These are phyloP conservation scores for Malus asiatica DNA, from an alignment of 306 rosid genomes.

Conservation along the genomic window DNA sequence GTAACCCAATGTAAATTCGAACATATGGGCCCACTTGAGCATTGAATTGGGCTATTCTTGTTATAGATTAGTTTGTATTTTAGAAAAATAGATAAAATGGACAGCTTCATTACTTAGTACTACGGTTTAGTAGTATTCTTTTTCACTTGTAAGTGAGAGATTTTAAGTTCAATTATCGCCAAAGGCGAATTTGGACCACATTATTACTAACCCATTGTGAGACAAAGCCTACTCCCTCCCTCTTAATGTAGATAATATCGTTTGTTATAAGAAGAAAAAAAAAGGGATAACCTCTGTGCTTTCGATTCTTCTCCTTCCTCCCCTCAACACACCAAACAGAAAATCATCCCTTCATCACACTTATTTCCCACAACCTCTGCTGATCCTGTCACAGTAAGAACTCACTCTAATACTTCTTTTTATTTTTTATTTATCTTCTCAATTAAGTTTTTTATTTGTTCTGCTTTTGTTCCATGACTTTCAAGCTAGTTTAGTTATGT, in stretches of 20 bases:
- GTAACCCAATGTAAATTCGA: no score
- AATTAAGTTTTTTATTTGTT: background rate
- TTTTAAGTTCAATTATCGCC: no score
- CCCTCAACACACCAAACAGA: background rate
- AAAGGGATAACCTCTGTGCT: background rate
- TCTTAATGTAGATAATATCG: no score
- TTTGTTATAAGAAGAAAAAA: no score
- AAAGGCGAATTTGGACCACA: no score
- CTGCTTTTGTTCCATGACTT: background rate
- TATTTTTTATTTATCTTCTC: background rate
- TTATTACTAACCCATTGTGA: no score
- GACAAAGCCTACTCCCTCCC: rapidly evolving
- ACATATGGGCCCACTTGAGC: background rate
- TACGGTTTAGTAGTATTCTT: rapidly evolving
- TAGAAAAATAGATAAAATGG: background rate
- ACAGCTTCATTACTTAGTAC: background rate
- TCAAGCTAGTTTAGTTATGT: background rate
- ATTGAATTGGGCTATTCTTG: no score
- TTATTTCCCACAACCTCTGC: background rate
- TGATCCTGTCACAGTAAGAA: background rate
- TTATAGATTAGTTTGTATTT: background rate
- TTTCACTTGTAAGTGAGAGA: no score
- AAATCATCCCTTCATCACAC: background rate
- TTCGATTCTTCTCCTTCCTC: background rate
- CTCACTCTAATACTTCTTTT: background rate